Evolutionary conservation across 1,284 basidiomycete genomes (phyloP).

Genomic region (Athelia sp.): DNA sequence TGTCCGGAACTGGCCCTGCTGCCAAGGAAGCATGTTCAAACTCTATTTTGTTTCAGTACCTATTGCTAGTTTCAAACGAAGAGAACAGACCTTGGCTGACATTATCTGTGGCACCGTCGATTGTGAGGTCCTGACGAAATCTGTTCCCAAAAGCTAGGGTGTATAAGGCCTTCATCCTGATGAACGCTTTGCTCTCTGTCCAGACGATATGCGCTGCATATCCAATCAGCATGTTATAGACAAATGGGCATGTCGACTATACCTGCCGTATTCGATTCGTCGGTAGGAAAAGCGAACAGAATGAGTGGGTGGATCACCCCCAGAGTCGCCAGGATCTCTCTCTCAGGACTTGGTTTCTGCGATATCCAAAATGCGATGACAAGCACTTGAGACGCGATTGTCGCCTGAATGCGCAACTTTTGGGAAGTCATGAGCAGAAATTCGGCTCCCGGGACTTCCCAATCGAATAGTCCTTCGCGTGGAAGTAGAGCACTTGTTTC

Average conservation of each 20-base stretch:
- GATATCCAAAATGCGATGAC: slow-evolving; percentile 22
- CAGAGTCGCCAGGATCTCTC: slow-evolving; percentile 20
- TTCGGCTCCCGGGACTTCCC: slow-evolving; percentile 29
- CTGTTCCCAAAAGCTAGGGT: slow-evolving; percentile 28
- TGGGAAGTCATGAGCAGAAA: slow-evolving; percentile 17
- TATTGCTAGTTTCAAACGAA: background rate
- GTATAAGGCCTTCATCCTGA: slow-evolving; percentile 30
- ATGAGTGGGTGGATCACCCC: slow-evolving; percentile 21
- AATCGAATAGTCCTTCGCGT: slow-evolving; percentile 23
- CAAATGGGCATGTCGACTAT: background rate
- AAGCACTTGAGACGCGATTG: slow-evolving; percentile 22
- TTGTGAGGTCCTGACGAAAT: slow-evolving; percentile 30
- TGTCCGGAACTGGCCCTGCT: slow-evolving; percentile 20
- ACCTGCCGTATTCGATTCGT: slow-evolving; percentile 29
- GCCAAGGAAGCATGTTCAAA: slow-evolving; percentile 25
- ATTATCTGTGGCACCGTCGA: slow-evolving; percentile 30
- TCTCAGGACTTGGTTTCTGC: slow-evolving; percentile 18
- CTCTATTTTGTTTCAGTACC: slow-evolving; percentile 19
- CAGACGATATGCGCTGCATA: slow-evolving; percentile 35
- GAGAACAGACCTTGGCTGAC: slow-evolving; percentile 13
- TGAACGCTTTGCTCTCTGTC: slow-evolving; percentile 30
- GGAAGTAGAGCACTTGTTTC: slow-evolving; percentile 4
- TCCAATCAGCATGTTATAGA: background rate
- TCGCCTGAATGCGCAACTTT: slow-evolving; percentile 19
- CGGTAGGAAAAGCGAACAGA: slow-evolving; percentile 24